Evolutionary conservation across 352 stramenopile genomes (phyloP), one percentile per base, ranked within the genome.

Genomic region (Aphanomyces invadans): DNA sequence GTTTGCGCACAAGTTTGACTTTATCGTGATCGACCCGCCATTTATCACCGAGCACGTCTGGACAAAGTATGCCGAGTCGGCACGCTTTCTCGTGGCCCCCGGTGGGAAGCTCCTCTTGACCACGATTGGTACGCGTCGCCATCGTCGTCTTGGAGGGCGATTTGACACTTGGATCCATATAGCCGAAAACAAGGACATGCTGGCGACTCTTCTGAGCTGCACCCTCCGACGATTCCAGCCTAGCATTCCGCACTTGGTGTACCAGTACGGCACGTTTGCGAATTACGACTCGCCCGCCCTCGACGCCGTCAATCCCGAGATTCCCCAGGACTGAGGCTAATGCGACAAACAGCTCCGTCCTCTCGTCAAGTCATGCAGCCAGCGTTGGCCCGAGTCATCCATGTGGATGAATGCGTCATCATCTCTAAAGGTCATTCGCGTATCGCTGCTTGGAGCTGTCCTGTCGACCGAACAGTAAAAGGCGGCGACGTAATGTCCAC

Each of bases 41-140:
- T 98, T 98, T 70, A 97, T 98, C 70, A 97, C 92, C 39, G 78
- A 82, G 28, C 80, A 97, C 31, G 92, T 98, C 25, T 97, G 92
- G 89, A 74, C 92, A 62, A 78, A 84, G 39, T 98, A 97, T 73
- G 71, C 82, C n/a, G 73, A 73, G 62, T 76, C 89, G 7, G 65
- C 81, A 28, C 78, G 74, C 42, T 39, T 91, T 45, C 73, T 98
- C 45, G 57, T 88, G 33, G 74, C 73, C 19, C 75, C 79, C 4
- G 74, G 78, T 21, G 80, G 82, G 62, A 86, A 87, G 67, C 80
- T 97, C 44, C 74, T 97, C 26, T 79, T 95, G 28, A 97, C 82
- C 33, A 98, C 92, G 10, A 96, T 98, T 54, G 72, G 83, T 92
- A 74, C 25, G n/a, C n/a, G n/a, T n/a, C n/a, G n/a, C n/a, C n/a